phyloP scores from a whole-genome alignment of 169 alveolate genomes.

The Babesia caballi region DNA sequence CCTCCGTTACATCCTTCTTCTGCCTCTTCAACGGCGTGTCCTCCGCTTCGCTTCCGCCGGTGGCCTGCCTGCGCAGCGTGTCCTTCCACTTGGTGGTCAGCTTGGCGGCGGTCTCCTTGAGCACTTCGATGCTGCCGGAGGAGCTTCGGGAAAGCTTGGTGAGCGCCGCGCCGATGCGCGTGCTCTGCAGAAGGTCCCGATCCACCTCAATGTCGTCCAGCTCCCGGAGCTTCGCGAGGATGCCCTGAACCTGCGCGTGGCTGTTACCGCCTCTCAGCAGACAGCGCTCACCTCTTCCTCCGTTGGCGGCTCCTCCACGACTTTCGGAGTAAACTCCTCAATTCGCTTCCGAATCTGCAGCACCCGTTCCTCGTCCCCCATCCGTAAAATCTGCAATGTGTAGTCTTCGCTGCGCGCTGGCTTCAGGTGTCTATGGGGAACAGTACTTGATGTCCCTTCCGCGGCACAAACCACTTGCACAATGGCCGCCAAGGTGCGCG shows the following conservation, averaged over 20 bases:
- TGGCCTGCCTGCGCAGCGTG: conserved; percentile 33
- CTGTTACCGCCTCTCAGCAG: no score
- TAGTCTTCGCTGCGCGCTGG: neutral
- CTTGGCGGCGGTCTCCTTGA: conserved; percentile 35
- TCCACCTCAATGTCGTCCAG: conserved; percentile 69
- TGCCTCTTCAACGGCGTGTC: conserved; percentile 36
- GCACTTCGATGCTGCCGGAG: conserved; percentile 23
- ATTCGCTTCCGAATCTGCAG: conserved; percentile 4
- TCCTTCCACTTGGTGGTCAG: conserved; percentile 68
- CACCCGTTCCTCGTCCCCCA: conserved; percentile 2
- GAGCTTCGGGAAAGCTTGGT: conserved; percentile 69
- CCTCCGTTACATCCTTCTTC: conserved; percentile 17
- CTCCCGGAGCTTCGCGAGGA: conserved; percentile 36
- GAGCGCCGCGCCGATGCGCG: conserved; percentile 78
- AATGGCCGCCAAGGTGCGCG: conserved; percentile 1
- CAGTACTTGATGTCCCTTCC: no score
- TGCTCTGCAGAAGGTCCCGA: conserved; percentile 71
- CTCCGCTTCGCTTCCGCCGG: conserved; percentile 17
- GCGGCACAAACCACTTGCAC: no score
- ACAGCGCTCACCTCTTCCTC: conserved; percentile 12
- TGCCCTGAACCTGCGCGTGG: conserved; percentile 18
- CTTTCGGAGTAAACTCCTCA: conserved; percentile 7
- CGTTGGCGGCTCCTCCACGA: neutral
- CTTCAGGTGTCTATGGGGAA: conserved; percentile 24
- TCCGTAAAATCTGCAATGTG: neutral